Conservation (phyloP, 179 eudicot genomes). For the Silene vulgaris region DNA sequence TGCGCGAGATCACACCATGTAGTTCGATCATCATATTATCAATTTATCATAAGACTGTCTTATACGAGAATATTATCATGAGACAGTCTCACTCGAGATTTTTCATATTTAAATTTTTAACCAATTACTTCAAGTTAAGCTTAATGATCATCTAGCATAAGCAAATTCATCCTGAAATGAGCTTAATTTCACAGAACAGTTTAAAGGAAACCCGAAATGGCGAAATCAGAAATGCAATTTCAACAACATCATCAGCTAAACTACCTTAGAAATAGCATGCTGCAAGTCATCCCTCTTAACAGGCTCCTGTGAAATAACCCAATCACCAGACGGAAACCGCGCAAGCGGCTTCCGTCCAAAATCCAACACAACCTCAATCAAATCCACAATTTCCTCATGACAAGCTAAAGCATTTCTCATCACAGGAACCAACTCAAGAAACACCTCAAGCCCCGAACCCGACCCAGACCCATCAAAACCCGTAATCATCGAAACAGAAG, state of each 20-base stretch:
- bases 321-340: constrained; percentile 91
- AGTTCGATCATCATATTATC: too few relatives aligned
- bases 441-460: constrained; percentile 65
- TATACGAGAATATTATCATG: too few relatives aligned
- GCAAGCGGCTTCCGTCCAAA: constrained; percentile 91
- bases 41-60: too few relatives aligned
- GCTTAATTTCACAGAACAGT: background rate
- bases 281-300: constrained; percentile 74
- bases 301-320: constrained; percentile 69
- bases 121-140: background rate
- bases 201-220: background rate
- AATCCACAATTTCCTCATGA: constrained; percentile 54
- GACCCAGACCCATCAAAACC: constrained; percentile 20
- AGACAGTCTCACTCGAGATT: too few relatives aligned
- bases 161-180: background rate
- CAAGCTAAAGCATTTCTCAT: constrained; percentile 56
- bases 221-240: background rate
- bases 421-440: constrained; percentile 69
- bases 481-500: constrained; percentile 24
- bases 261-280: constrained; percentile 83
- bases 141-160: background rate
- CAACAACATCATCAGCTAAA: background rate
- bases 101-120: background rate
- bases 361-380: constrained; percentile 92
- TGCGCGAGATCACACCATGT: background rate